Base-by-base conservation (phyloP, 1,284 basidiomycete species). In the Microbotryomycetes sp. region DNA sequence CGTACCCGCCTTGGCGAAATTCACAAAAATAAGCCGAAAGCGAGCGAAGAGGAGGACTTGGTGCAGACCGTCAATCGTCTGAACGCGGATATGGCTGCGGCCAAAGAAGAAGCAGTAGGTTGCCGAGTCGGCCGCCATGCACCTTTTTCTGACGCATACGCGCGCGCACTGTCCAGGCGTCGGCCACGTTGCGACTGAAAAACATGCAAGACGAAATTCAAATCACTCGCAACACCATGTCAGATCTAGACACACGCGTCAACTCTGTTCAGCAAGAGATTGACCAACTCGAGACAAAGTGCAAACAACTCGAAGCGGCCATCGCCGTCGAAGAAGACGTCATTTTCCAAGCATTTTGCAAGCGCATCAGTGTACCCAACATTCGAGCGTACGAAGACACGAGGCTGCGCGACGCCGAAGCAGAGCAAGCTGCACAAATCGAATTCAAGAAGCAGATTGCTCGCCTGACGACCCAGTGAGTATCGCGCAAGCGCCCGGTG, bases 361-460 rank as follows among this genome's bases (percentile, higher is more conserved):
- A 75, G 41, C 81, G 83, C 59, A 92, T 98, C 69, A 83, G 85
- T 5, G 87, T 97, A 9, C 75, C 77, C 31, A 85, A 87, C 76
- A 93, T 98, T 65, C 85, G 94, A 48, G 91, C 96, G 66, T 99
- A 97, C 74, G 94, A 98, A 76, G 87, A 91, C 73, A 83, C 88
- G 21, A 92, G 97, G 72, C 80, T 97, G 30, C 89, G 87, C 73
- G 81, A 89, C 24, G 89, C 89, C 1, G 85, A 91, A 73, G 86
- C 89, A 69, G 91, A 92, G 75, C 88, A 83, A 71, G 89, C 89
- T 68, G 89, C 89, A 3, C 79, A 89, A 59, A 78, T 93, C 66
- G 82, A 87, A 56, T 96, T 85, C 72, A 86, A 92, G 64, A 87
- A 86, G 13, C 91, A 97, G 74, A 87, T 93, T 59, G 87, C 89